Percentiles rank a stretch among this genome's conserved stretches.
Evolutionary conservation across 257 asterid genomes (phyloP).

Genomic region (Fraxinus quadrangulata): DNA sequence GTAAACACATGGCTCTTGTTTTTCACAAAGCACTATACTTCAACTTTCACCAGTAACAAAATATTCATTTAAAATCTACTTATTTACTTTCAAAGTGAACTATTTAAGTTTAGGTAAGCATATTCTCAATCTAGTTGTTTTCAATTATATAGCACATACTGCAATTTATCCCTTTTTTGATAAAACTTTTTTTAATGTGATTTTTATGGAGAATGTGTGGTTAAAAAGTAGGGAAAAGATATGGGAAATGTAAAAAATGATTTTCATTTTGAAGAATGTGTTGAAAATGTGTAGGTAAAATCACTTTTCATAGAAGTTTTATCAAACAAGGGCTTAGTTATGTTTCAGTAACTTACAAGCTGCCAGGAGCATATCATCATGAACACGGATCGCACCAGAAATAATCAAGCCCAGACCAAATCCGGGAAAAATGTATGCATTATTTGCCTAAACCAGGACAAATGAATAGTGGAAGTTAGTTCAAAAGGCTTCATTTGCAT

Average conservation of each 20-base stretch:
- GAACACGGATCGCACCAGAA: slow-evolving; percentile 93
- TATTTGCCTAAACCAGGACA: slow-evolving; percentile 62
- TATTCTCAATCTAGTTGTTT: too few relatives aligned
- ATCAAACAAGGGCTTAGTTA: background rate
- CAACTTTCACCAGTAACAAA: too few relatives aligned
- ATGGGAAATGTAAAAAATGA: too few relatives aligned
- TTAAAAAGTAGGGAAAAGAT: too few relatives aligned
- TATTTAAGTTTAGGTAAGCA: background rate
- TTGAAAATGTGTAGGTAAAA: too few relatives aligned
- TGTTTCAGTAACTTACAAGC: slow-evolving; percentile 66
- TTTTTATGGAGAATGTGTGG: too few relatives aligned
- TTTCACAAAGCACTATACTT: background rate
- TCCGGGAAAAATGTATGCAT: slow-evolving; percentile 91
- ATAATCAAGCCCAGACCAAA: slow-evolving; percentile 88
- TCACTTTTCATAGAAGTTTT: background rate
- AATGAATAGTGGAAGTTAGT: slow-evolving; percentile 10
- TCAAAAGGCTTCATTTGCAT: background rate
- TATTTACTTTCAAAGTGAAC: background rate
- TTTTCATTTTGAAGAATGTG: too few relatives aligned
- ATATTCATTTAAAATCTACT: background rate
- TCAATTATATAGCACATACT: too few relatives aligned
- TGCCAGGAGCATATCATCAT: slow-evolving; percentile 89
- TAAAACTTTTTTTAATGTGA: too few relatives aligned
- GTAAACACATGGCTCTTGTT: background rate
- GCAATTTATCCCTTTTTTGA: background rate